Conservation (phyloP, 2,329 filamentous ascomycete species). For the Clarireedia paspali region DNA sequence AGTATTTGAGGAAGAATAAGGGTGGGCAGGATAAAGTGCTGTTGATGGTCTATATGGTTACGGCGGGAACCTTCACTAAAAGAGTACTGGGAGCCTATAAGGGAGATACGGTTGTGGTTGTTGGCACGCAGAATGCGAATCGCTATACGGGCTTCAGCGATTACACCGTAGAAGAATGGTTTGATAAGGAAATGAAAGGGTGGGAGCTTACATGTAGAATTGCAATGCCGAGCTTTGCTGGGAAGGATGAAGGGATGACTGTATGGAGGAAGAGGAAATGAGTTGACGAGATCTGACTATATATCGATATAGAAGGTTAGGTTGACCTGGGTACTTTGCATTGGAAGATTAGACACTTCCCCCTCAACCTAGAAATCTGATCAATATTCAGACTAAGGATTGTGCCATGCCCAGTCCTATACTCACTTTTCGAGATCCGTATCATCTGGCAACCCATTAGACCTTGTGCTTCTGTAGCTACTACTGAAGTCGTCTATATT, state of each 20-base stretch:
- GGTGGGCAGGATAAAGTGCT: constrained; percentile 50
- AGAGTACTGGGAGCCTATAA: constrained; percentile 52
- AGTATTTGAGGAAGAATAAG: constrained; percentile 44
- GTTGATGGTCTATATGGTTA: constrained; percentile 65
- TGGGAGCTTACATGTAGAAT: constrained; percentile 58
- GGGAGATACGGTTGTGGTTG: constrained; percentile 60
- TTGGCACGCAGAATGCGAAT: constrained; percentile 67
- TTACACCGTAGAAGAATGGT: constrained; percentile 58
- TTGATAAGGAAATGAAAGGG: constrained; percentile 45
- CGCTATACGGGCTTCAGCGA: constrained; percentile 64
- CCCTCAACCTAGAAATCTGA: too few relatives aligned
- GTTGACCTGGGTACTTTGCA: too few relatives aligned
- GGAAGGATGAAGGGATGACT: constrained; percentile 69
- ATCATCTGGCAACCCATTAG: too few relatives aligned
- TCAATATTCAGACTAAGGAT: too few relatives aligned
- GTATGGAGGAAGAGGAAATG: constrained; percentile 35
- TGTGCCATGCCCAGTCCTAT: too few relatives aligned
- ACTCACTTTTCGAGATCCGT: too few relatives aligned
- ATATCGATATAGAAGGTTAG: too few relatives aligned
- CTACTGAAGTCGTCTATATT: too few relatives aligned
- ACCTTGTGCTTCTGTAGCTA: too few relatives aligned
- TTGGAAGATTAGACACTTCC: too few relatives aligned
- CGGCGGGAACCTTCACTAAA: constrained; percentile 57
- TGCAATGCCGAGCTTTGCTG: constrained; percentile 65
- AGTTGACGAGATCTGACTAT: background rate